phyloP scores from a whole-genome alignment of 208 protist genomes.

The Leishmania turanica region DNA sequence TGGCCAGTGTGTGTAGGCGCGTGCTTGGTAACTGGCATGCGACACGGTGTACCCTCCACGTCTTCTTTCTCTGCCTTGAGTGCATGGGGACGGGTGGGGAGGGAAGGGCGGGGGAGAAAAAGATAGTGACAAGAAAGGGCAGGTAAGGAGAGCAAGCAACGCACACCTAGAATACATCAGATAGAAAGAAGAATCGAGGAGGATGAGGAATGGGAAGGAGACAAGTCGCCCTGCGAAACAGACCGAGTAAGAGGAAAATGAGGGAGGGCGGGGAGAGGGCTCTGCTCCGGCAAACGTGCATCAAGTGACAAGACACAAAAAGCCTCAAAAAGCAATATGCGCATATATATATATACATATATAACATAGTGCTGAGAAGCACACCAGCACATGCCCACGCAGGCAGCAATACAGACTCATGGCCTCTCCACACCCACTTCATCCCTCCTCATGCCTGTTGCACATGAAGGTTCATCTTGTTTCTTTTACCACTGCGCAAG shows the following conservation, averaged over 20 bases:
- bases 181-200: background rate
- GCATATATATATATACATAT: background rate
- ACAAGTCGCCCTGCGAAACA: background rate
- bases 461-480: conserved; percentile 7
- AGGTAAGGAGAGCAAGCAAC: conserved; percentile 6
- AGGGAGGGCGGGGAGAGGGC: too few species aligned
- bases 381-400: background rate
- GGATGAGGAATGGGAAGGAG: background rate
- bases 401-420: background rate
- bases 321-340: conserved; percentile 18
- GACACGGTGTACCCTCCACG: background rate
- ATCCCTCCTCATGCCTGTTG: background rate
- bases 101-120: background rate
- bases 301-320: background rate
- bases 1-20: background rate
- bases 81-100: background rate
- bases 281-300: background rate
- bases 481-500: conserved; percentile 81
- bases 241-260: background rate
- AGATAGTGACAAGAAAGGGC: background rate
- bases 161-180: conserved; percentile 10
- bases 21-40: background rate
- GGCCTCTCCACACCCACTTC: background rate
- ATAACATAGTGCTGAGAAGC: background rate
- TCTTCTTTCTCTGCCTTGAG: background rate